Evolutionary conservation across 1,139 yeast genomes (phyloP).

Genomic region (Yamadazyma trypodendri): DNA sequence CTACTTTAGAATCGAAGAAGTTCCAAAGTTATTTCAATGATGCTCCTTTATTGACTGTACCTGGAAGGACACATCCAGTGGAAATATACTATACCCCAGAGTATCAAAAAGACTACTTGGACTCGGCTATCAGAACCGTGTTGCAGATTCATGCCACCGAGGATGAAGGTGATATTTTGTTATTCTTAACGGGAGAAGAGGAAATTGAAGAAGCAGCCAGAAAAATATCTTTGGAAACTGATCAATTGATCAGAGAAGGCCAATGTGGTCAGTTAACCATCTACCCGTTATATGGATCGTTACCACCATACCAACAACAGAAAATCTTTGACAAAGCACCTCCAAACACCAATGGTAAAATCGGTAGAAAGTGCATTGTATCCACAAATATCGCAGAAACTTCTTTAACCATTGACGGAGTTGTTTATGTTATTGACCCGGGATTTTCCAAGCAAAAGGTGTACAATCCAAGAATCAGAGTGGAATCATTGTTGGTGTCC

Average conservation of each 20-base stretch:
- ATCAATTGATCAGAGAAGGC: conserved; percentile 82
- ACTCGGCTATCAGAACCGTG: conserved; percentile 92
- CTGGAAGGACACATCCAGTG: conserved; percentile 97
- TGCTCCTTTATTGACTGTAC: conserved; percentile 94
- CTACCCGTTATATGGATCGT: conserved; percentile 91
- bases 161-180: conserved; percentile 85
- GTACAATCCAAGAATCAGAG: conserved; percentile 93
- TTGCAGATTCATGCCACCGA: conserved; percentile 96
- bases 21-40: conserved; percentile 85
- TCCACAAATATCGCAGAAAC: conserved; percentile 99
- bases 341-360: conserved; percentile 67
- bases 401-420: conserved; percentile 95
- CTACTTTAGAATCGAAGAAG: conserved; percentile 95
- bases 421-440: conserved; percentile 95
- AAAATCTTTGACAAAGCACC: conserved; percentile 92
- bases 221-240: conserved; percentile 82
- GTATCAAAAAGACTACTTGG: conserved; percentile 90
- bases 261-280: conserved; percentile 86
- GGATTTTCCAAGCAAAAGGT: conserved; percentile 97
- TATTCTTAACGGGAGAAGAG: conserved; percentile 95
- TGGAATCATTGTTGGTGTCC: conserved; percentile 88
- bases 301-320: conserved; percentile 95
- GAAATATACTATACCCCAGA: conserved; percentile 97
- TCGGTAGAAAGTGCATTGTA: conserved; percentile 90
- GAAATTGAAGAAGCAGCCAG: conserved; percentile 97